Evolutionary conservation across 106 monocot species (phyloP), one percentile per base, ranked within the genome.

Genomic region (Iris macrosiphon): DNA sequence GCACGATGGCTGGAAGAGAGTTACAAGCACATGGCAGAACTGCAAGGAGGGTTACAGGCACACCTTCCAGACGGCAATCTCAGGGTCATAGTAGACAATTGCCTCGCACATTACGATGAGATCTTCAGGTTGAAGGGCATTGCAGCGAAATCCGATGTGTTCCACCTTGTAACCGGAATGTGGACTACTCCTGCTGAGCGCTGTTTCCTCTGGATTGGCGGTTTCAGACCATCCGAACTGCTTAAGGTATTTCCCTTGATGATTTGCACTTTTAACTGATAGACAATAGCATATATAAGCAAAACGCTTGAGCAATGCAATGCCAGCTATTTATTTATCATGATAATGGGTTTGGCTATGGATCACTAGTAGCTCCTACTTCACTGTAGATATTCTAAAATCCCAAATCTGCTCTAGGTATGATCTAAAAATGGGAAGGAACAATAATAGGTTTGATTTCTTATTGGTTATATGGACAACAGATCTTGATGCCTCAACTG

Each of bases 161-260:
- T 98, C 65, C 85, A 98, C 52, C 75, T 98, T 50, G 77, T 91
- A 28, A 83, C 79, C 12, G 96, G 96, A 20, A 74, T 81, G 90
- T 98, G 96, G 96, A 71, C 63, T 5, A 68, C 83, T 37, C 83
- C 90, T 0, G 96, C 90, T 0, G 96, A 98, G 72, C 70, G 91
- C 37, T 91, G 90, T 55, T 98, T 87, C 63, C 74, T 98, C 11
- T 98, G 96, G 96, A 78, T 98, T 58, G 96, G 90, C 4, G 96
- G 96, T 26, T 98, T 91, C 70, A 67, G 82, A 31, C 90, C 96
- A 2, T 98, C 96, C 2, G 90, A 90, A 29, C 60, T 98, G 31
- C 67, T 98, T 62, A 98, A 98, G 87, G 96, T 98, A 9, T n/a
- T n/a, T n/a, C 1, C 48, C 22, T 24, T 24, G n/a, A n/a, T n/a